Percentiles rank a stretch among this genome's conserved stretches.
Evolutionary conservation across 2,329 filamentous ascomycete genomes (phyloP).

Genomic region (Stachybotrys echinatus): DNA sequence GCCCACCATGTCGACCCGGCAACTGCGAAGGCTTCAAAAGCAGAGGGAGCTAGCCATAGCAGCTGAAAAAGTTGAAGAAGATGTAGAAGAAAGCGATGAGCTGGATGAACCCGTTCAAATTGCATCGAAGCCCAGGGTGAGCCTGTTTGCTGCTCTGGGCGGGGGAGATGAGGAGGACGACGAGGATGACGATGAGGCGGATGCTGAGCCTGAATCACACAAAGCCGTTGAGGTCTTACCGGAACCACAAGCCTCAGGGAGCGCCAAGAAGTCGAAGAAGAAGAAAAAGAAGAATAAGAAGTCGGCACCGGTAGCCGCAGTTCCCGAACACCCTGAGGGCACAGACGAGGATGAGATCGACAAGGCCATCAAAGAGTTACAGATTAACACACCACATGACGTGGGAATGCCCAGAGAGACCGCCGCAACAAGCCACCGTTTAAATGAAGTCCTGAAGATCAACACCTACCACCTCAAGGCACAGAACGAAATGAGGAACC

Average conservation of each 20-base stretch:
- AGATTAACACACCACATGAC: slow-evolving; percentile 20
- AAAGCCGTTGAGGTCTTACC: background rate
- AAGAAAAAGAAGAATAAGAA: slow-evolving; percentile 32
- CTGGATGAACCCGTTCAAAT: slow-evolving; percentile 22
- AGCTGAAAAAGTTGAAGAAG: slow-evolving; percentile 6
- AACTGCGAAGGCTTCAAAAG: slow-evolving; percentile 47
- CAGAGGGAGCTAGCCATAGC: slow-evolving; percentile 38
- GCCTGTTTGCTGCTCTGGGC: slow-evolving; percentile 48
- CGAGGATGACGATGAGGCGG: slow-evolving; percentile 29
- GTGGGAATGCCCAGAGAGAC: slow-evolving; percentile 3
- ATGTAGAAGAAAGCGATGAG: slow-evolving; percentile 22
- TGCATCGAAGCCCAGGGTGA: slow-evolving; percentile 32
- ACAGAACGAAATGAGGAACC: slow-evolving; percentile 78
- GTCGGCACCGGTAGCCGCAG: slow-evolving; percentile 11
- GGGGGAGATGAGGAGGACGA: slow-evolving; percentile 27
- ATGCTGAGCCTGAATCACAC: slow-evolving; percentile 18
- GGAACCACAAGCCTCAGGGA: background rate
- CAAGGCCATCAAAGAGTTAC: slow-evolving; percentile 44
- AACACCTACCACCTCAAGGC: slow-evolving; percentile 73
- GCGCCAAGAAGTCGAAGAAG: slow-evolving; percentile 29
- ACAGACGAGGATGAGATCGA: slow-evolving; percentile 50
- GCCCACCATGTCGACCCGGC: slow-evolving; percentile 43
- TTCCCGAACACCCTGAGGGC: slow-evolving; percentile 5
- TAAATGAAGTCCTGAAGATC: slow-evolving; percentile 40
- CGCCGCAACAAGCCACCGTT: slow-evolving; percentile 13